Evolutionary conservation across 163 green algal genomes (phyloP).

Genomic region (Chlamydomonas reinhardtii): DNA sequence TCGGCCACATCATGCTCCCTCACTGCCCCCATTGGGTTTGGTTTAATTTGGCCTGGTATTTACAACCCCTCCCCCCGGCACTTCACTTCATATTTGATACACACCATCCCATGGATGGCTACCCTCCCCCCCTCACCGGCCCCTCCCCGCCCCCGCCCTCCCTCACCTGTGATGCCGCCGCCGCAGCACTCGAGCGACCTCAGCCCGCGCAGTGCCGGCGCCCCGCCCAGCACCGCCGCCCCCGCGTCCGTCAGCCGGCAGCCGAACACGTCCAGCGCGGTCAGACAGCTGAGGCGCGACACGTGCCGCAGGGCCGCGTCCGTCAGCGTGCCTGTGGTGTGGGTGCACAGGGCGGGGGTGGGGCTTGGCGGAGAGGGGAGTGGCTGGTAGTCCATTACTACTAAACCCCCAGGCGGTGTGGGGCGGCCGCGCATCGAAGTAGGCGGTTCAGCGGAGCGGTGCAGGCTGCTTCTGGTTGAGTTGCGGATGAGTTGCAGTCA

Average conservation of each 20-base stretch:
- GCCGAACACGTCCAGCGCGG: slow-evolving; percentile 37
- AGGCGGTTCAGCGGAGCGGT: too few relatives aligned
- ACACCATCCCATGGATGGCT: too few relatives aligned
- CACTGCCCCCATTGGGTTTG: too few relatives aligned
- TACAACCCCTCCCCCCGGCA: too few relatives aligned
- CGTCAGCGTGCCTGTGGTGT: slow-evolving; percentile 33
- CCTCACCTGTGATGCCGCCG: slow-evolving; percentile 24
- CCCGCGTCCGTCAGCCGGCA: slow-evolving; percentile 33
- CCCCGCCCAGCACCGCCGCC: slow-evolving; percentile 1
- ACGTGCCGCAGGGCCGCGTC: slow-evolving; percentile 29
- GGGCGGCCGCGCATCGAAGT: too few relatives aligned
- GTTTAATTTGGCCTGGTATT: too few relatives aligned
- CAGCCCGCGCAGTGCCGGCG: slow-evolving; percentile 11
- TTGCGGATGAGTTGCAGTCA: too few relatives aligned
- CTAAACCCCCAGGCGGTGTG: too few relatives aligned
- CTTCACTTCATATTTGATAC: neutral
- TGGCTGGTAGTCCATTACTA: too few relatives aligned
- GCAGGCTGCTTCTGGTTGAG: too few relatives aligned
- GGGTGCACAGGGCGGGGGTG: neutral
- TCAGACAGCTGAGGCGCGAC: slow-evolving; percentile 9
- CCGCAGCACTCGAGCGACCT: slow-evolving; percentile 45
- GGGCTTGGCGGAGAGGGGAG: neutral
- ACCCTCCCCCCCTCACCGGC: neutral
- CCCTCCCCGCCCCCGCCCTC: neutral
- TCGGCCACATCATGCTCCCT: too few relatives aligned